Evolutionary conservation across 257 asterid species (phyloP).

Genomic region (Lycium ferocissimum): DNA sequence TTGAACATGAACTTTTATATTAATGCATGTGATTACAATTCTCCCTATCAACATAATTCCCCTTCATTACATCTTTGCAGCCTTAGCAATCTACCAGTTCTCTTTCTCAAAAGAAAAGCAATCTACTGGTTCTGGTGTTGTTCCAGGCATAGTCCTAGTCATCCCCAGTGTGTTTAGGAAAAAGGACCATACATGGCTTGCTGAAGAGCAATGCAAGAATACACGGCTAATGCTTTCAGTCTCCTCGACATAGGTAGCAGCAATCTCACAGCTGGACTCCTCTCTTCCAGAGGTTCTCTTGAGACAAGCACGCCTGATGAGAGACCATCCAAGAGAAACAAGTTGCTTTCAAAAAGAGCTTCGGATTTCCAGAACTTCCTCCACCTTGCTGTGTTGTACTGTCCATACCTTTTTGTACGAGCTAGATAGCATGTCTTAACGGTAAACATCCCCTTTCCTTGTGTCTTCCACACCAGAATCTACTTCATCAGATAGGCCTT

Average conservation of each 20-base stretch:
- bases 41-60: too few species aligned
- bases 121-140: background rate
- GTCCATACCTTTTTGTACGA: constrained; percentile 2
- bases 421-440: background rate
- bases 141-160: constrained; percentile 20
- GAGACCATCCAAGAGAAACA: background rate
- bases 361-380: constrained; percentile 2
- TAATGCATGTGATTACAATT: too few species aligned
- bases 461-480: constrained; percentile 11
- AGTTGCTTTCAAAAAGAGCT: background rate
- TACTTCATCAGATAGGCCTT: background rate
- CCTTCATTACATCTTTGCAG: background rate
- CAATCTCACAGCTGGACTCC: background rate
- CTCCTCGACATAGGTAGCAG: background rate
- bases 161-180: background rate
- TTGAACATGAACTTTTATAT: too few species aligned
- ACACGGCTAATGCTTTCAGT: background rate
- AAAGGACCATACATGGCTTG: constrained; percentile 14
- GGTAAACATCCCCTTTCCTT: background rate
- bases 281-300: constrained; percentile 21
- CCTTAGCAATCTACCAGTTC: background rate
- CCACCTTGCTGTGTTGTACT: background rate
- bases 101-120: constrained; percentile 1
- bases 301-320: background rate
- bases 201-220: background rate